Base-by-base conservation (phyloP, 116 monocot species). In the Papilionanthe hybrid region DNA sequence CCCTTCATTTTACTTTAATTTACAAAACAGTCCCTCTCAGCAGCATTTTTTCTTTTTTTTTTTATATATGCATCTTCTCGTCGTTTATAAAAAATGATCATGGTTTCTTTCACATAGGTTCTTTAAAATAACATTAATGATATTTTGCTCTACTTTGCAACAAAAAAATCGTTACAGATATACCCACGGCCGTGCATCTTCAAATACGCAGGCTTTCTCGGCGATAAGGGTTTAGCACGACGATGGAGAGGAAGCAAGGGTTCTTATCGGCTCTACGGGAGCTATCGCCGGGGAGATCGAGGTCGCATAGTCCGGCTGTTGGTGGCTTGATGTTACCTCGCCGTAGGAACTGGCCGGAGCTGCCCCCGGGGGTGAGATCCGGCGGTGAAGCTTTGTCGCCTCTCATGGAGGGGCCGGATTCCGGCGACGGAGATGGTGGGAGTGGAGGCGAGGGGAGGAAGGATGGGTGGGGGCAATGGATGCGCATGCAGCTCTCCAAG, bases 201-300 rank as follows among this genome's bases (percentile, higher is more conserved):
- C 43, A 19, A 42, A 17, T 10, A 73, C 43, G 73, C 32, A 25
- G n/a, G 69, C 20, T 73, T 43, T 20, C n/a, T 43, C n/a, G 73
- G 44, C 42, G 42, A 18, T 13, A 20, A 73, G 73, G 73, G 43
- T 73, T 73, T 73, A 8, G 73, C 20, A 37, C 20, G 73, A 44
- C 44, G 43, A 88, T 93, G 90, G 90, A 91, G 84, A 88, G 74
- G 79, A 89, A 86, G 82, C 91, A 88, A 55, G 95, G 92, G 19
- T 95, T 95, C 90, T 89, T 95, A 81, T 86, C 95, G 37, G 84
- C 88, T 28, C 77, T 85, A 42, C 68, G 92, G 29, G 94, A 90
- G 13, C 80, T 94, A 17, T 91, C 94, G 18, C 91, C 94, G 12
- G 89, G 80, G 55, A 81, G 72, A 42, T 27, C 81, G 49, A 75